Conservation (phyloP, 768 basidiomycete genomes). For the Mycena belliarum region DNA sequence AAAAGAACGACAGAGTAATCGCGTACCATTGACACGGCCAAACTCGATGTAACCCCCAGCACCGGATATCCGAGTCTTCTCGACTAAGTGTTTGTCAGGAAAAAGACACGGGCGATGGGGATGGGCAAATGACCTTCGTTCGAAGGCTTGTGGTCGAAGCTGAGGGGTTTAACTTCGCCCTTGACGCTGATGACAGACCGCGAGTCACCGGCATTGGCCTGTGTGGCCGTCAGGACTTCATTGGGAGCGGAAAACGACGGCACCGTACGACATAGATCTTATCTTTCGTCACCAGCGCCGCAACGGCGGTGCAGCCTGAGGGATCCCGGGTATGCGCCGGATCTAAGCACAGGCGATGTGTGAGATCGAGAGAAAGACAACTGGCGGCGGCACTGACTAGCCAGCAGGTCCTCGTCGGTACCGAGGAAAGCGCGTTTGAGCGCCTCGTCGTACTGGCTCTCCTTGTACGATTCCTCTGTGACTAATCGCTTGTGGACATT, state of each 20-base stretch:
- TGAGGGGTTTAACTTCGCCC: slow-evolving; percentile 86
- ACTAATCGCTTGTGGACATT: slow-evolving; percentile 79
- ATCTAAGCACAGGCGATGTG: slow-evolving; percentile 47
- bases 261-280: slow-evolving; percentile 77
- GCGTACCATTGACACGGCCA: slow-evolving; percentile 91
- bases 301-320: slow-evolving; percentile 95
- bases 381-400: slow-evolving; percentile 50
- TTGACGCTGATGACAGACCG: slow-evolving; percentile 83
- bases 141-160: slow-evolving; percentile 94
- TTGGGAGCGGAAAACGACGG: neutral
- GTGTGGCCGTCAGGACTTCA: slow-evolving; percentile 22
- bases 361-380: slow-evolving; percentile 6
- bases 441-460: slow-evolving; percentile 70
- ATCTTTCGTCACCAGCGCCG: slow-evolving; percentile 79
- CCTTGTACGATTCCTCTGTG: slow-evolving; percentile 69
- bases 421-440: slow-evolving; percentile 89
- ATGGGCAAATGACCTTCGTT: slow-evolving; percentile 62
- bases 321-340: slow-evolving; percentile 87
- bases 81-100: slow-evolving; percentile 47
- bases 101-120: slow-evolving; percentile 13
- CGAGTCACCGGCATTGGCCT: slow-evolving; percentile 99
- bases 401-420: slow-evolving; percentile 91
- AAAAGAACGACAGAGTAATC: neutral
- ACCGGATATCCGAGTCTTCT: slow-evolving; percentile 80
- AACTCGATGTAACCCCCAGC: slow-evolving; percentile 97